Conservation (phyloP, 2,329 filamentous ascomycete genomes). For the Aspergillus pseudoglaucus region DNA sequence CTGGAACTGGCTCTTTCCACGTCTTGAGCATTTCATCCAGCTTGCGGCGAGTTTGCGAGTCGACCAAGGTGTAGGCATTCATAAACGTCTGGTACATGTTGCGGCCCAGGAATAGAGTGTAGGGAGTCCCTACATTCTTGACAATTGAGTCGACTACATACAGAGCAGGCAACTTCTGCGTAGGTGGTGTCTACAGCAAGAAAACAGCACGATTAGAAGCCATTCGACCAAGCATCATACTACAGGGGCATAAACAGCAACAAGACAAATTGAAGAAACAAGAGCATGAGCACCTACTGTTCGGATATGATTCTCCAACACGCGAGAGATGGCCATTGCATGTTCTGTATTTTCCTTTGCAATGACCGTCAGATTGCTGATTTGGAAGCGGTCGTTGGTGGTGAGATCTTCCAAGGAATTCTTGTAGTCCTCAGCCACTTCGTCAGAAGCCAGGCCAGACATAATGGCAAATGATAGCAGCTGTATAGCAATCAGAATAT, state of each 20-base stretch:
- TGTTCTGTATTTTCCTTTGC: slow-evolving; percentile 96
- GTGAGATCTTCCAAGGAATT: slow-evolving; percentile 87
- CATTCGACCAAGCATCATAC: slow-evolving; percentile 18
- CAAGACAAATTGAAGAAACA: slow-evolving; percentile 7
- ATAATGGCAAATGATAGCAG: slow-evolving; percentile 54
- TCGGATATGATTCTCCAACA: slow-evolving; percentile 86
- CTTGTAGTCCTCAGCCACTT: slow-evolving; percentile 92
- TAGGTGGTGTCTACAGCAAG: slow-evolving; percentile 65
- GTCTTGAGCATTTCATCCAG: slow-evolving; percentile 97
- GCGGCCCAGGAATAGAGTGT: slow-evolving; percentile 88
- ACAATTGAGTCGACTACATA: slow-evolving; percentile 98
- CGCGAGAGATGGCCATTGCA: slow-evolving; percentile 84
- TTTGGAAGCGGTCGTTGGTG: slow-evolving; percentile 87
- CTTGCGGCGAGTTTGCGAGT: slow-evolving; percentile 72
- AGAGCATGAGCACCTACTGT: slow-evolving; percentile 60
- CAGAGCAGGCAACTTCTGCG: slow-evolving; percentile 87
- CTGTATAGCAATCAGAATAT: not conserved
- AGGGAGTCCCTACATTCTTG: slow-evolving; percentile 97
- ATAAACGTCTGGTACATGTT: slow-evolving; percentile 93
- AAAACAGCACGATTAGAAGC: slow-evolving; percentile 26
- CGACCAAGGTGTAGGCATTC: slow-evolving; percentile 89
- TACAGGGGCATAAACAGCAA: slow-evolving; percentile 12
- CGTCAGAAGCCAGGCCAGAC: slow-evolving; percentile 60
- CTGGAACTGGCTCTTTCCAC: slow-evolving; percentile 95
- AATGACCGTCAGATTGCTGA: slow-evolving; percentile 94